phyloP scores from a whole-genome alignment of 2,329 filamentous ascomycete species.

The Tolypocladium tropicale region DNA sequence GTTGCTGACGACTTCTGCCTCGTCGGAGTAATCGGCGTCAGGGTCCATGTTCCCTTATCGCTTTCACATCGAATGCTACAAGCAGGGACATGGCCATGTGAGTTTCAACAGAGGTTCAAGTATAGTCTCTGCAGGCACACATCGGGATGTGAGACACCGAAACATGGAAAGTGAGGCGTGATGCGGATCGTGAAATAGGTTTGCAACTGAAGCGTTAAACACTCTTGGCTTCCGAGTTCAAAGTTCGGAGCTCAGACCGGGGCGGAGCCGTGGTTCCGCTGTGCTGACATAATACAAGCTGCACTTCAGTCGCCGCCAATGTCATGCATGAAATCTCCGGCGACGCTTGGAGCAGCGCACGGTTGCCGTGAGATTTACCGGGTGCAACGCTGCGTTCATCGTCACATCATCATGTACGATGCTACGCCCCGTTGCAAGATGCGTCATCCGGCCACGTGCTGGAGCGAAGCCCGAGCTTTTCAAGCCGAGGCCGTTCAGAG shows the following conservation, averaged over 20 bases:
- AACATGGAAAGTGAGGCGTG: neutral
- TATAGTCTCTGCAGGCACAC: no score
- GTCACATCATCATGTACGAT: constrained; percentile 23
- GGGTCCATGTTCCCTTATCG: constrained; percentile 20
- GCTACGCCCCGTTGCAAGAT: constrained; percentile 19
- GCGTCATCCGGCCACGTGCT: constrained; percentile 11
- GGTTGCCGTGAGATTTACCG: neutral
- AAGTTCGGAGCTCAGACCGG: neutral
- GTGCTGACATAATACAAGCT: neutral
- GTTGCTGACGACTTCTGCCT: constrained; percentile 1
- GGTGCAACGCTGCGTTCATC: neutral
- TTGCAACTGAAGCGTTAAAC: neutral
- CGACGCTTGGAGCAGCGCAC: neutral
- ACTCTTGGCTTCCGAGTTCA: neutral
- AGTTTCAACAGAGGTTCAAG: neutral
- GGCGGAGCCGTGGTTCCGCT: neutral
- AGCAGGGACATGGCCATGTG: constrained; percentile 1
- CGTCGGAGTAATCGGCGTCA: constrained; percentile 10
- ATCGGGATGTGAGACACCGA: neutral
- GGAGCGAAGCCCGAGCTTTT: constrained; percentile 4
- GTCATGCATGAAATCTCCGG: neutral
- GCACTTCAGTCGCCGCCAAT: neutral
- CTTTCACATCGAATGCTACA: constrained; percentile 8
- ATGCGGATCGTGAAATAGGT: neutral
- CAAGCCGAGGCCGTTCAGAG: constrained; percentile 8